Percentiles rank a stretch among this genome's conserved stretches.
Conservation (phyloP, 179 eudicot species). For the Sideroxylon spinosum region DNA sequence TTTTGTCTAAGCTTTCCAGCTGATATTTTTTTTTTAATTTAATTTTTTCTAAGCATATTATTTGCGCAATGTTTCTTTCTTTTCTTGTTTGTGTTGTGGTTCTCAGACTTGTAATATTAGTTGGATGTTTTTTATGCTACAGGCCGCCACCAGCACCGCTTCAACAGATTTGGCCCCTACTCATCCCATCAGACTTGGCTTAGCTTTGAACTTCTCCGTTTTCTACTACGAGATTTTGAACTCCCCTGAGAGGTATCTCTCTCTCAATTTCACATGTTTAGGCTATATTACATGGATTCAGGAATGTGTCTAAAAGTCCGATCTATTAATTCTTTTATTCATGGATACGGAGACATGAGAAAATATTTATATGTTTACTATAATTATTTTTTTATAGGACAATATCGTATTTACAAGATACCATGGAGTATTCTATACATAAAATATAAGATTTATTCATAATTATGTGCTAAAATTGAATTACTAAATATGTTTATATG, state of each 20-base stretch:
- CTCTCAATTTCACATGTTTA: background rate
- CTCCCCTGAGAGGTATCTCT: slow-evolving; percentile 23
- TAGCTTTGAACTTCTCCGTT: slow-evolving; percentile 34
- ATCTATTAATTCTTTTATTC: too few species aligned
- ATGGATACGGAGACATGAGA: too few species aligned
- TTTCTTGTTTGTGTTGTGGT: background rate
- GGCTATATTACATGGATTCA: too few species aligned
- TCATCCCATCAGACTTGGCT: slow-evolving; percentile 36
- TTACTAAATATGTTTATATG: too few species aligned
- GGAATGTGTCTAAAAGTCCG: too few species aligned
- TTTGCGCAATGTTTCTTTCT: background rate
- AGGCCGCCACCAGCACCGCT: slow-evolving; percentile 30
- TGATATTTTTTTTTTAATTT: too few species aligned
- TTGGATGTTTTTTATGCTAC: background rate
- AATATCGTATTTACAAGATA: too few species aligned
- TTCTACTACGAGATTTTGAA: slow-evolving; percentile 32
- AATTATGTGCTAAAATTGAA: too few species aligned
- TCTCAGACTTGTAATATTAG: background rate
- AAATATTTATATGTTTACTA: too few species aligned
- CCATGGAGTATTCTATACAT: too few species aligned
- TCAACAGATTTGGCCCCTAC: slow-evolving; percentile 30
- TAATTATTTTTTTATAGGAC: too few species aligned
- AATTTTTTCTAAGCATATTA: background rate
- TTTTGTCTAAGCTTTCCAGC: background rate
- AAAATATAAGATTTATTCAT: too few species aligned